These are phyloP conservation scores for Tephrocybe sp. DNA, from an alignment of 768 basidiomycete genomes.

Conservation along the genomic window DNA sequence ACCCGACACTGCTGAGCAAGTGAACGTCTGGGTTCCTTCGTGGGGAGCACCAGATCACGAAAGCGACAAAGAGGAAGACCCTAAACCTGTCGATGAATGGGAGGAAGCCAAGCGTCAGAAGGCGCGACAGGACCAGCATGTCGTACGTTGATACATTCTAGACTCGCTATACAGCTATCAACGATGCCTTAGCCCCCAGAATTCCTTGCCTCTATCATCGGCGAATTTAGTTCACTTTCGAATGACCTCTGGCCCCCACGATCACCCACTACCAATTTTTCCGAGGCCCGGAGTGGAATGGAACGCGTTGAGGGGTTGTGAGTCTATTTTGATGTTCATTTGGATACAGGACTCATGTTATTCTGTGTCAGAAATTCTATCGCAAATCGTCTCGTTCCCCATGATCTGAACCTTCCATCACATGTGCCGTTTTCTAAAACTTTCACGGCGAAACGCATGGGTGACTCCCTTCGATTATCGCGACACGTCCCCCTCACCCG, in stretches of 20 bases:
- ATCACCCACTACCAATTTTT: slow-evolving; percentile 4
- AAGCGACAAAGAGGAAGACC: slow-evolving; percentile 8
- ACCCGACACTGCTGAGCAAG: slow-evolving; percentile 17
- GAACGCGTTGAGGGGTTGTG: slow-evolving; percentile 61
- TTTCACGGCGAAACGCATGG: slow-evolving; percentile 56
- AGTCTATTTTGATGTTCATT: slow-evolving; percentile 29
- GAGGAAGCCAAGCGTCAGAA: slow-evolving; percentile 59
- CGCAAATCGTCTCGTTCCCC: slow-evolving; percentile 47
- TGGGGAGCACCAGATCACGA: slow-evolving; percentile 35
- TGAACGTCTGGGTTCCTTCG: slow-evolving; percentile 39
- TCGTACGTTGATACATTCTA: slow-evolving; percentile 48
- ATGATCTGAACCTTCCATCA: slow-evolving; percentile 50
- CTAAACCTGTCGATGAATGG: slow-evolving; percentile 57
- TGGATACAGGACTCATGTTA: neutral
- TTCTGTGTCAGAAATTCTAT: slow-evolving; percentile 35
- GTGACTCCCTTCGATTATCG: slow-evolving; percentile 63
- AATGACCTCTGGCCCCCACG: slow-evolving; percentile 50
- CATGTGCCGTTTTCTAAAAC: slow-evolving; percentile 52
- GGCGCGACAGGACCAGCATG: slow-evolving; percentile 56
- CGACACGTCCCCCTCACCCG: slow-evolving; percentile 54
- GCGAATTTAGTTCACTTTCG: slow-evolving; percentile 51
- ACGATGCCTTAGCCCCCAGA: slow-evolving; percentile 59
- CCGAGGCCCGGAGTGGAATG: slow-evolving; percentile 37
- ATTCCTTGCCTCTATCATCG: slow-evolving; percentile 55
- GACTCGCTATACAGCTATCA: slow-evolving; percentile 17